Percentiles rank a stretch among this genome's conserved stretches.
Conservation (phyloP, 225 moss, liverwort and hornwort genomes). For the Sphagnum tenellum region DNA sequence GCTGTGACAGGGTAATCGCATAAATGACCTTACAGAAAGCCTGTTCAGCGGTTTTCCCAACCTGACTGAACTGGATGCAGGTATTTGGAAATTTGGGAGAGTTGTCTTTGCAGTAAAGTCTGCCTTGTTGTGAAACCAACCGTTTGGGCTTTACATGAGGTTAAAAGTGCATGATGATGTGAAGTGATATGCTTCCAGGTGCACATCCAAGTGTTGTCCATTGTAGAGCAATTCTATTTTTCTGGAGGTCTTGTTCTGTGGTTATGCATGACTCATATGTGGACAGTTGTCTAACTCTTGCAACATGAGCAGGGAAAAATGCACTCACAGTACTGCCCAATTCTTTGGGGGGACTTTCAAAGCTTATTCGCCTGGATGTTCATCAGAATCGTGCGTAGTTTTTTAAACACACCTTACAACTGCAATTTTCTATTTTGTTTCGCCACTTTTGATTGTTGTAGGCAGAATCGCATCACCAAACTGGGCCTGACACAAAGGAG, state of each 20-base stretch:
- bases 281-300: neutral
- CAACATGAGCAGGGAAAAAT: slow-evolving; percentile 47
- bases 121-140: too few relatives aligned
- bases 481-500: too few relatives aligned
- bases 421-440: neutral
- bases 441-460: neutral
- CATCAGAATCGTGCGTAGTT: slow-evolving; percentile 66
- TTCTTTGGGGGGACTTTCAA: slow-evolving; percentile 56
- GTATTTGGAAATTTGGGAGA: slow-evolving; percentile 9
- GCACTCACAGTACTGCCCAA: slow-evolving; percentile 58
- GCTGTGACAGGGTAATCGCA: slow-evolving; percentile 61
- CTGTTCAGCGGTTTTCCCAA: slow-evolving; percentile 55
- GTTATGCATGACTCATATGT: too few relatives aligned
- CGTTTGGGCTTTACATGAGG: too few relatives aligned
- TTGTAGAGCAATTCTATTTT: too few relatives aligned
- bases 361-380: slow-evolving; percentile 81
- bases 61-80: slow-evolving; percentile 70
- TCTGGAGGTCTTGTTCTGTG: too few relatives aligned
- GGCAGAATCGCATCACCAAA: neutral
- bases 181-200: too few relatives aligned
- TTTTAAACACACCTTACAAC: neutral
- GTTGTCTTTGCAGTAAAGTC: too few relatives aligned
- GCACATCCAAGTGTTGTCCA: too few relatives aligned
- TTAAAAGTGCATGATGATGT: too few relatives aligned
- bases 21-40: slow-evolving; percentile 58